Base-by-base conservation (phyloP, 2,329 filamentous ascomycete species). In the Alternaria sp. region DNA sequence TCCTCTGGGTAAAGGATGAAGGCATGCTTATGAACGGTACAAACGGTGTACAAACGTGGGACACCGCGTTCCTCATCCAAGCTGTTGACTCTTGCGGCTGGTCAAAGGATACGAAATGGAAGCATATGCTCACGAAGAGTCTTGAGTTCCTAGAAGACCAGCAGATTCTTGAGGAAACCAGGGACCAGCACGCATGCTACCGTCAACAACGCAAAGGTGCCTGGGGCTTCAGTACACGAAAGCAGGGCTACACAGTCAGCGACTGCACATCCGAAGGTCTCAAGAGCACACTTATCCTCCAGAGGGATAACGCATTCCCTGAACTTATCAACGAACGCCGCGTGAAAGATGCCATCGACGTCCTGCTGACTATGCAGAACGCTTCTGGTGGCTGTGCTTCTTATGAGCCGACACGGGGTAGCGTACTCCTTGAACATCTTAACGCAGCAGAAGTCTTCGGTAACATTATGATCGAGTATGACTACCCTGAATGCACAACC, bases 381-480 rank as follows among this genome's bases (percentile, higher is more conserved):
- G 78, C 85, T 3, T 91, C 90, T 11, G 94, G 94, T 21, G 96
- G 93, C 4, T 95, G 94, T 76, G 92, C 93, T 0, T 96, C 93
- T 15, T 99, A 99, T 78, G 96, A 99, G 77, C 88, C 88, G 2
- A 91, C 90, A 2, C 89, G 96, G 25, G 95, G 91, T 3, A 91
- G 92, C 10, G 86, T 92, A 69, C 88, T 87, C 69, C 79, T 98
- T 69, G 96, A 99, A 79, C 86, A 90, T 78, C 87, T 99, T 46
- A 99, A 99, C 75, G 95, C 95, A 0, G 96, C 96, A 2, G 96
- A 99, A 78, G 94, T 99, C 0, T 99, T 99, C 79, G 94, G 93
- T 14, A 88, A 90, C 20, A 99, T 99, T 82, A 99, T 99, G 96
- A 91, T 99, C 58, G 95, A 98, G 77, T 99, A 99, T 79, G 93